A percentile compares a stretch with the other conserved stretches of the same genome.
phyloP scores from a whole-genome alignment of 2,329 filamentous ascomycete species.

The Trichoderma breve region DNA sequence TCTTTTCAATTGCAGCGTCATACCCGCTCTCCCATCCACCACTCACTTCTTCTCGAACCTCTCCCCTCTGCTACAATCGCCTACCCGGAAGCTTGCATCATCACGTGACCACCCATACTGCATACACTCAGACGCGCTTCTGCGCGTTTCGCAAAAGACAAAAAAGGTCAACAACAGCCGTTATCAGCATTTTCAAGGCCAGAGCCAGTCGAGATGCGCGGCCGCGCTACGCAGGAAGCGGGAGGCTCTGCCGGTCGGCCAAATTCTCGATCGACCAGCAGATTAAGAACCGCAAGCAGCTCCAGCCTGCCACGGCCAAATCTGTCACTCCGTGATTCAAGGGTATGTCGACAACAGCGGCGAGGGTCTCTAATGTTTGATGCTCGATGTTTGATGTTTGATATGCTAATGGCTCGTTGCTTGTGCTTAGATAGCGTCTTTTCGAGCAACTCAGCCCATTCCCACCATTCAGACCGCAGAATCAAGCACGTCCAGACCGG shows the following conservation, averaged over 20 bases:
- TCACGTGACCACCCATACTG: conserved; percentile 3
- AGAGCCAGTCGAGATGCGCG: conserved; percentile 33
- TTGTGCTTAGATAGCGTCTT: conserved; percentile 41
- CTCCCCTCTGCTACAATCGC: background rate
- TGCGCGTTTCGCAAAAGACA: background rate
- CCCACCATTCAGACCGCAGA: conserved; percentile 61
- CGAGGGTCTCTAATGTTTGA: background rate
- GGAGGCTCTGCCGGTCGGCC: conserved; percentile 32
- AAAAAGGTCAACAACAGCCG: background rate
- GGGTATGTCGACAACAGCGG: conserved; percentile 33
- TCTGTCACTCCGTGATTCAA: conserved; percentile 37
- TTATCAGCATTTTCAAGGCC: background rate
- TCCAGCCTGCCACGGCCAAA: conserved; percentile 39
- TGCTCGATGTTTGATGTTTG: background rate
- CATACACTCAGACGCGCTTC: background rate
- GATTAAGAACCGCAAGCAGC: conserved; percentile 36
- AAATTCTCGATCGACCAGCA: conserved; percentile 31
- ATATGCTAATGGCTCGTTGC: background rate
- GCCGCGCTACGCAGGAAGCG: conserved; percentile 34
- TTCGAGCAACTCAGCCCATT: conserved; percentile 53
- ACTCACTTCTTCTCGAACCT: background rate
- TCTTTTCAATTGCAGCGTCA: background rate
- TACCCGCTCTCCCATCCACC: background rate
- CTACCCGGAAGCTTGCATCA: background rate
- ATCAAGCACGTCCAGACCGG: conserved; percentile 35